Evolutionary conservation across 108 stramenopile species (phyloP), one percentile per base, ranked within the genome.

Genomic region (Thalassiosira profunda): DNA sequence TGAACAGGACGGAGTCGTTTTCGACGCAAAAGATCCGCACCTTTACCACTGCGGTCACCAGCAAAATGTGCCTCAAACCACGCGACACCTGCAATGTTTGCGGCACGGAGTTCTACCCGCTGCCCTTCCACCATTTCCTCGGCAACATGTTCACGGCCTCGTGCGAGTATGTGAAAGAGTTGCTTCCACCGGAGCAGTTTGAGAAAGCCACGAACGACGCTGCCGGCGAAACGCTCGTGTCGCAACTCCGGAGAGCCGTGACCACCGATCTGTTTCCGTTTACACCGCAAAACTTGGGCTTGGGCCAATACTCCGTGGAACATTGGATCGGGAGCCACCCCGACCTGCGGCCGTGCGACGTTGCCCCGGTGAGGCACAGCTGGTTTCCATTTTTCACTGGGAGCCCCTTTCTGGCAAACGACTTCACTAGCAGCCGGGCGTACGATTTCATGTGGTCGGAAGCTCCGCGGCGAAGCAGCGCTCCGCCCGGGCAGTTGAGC

Each of bases 311-410:
- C 43, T 75, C 74, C 25, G 52, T 75, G 7, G 74, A 75, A 37
- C 74, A 75, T 67, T 75, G 74, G 74, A 75, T 75, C 40, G 65
- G 58, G 18, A 61, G 65, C 26, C 74, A 75, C 56, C 74, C 74
- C 5, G 58, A 75, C 51, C 35, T 75, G 28, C 44, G 61, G 20
- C 74, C 74, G 2, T 75, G 74, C 43, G 74, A 75, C 31, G 59
- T 75, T 29, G 74, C 74, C 20, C 74, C 74, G 3, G 54, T 63
- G 7, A 38, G 33, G 18, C 58, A 46, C 25, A 76, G 67, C 47
- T 76, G 75, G 75, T 54, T 76, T 23, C 75, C 75, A 29, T 47
- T 67, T 8, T 28, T 55, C 33, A 34, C 58, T 44, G 75, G 67
- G 4, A 52, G 66, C 10, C 56, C 75, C 0, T 68, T 68, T 26